Conservation (phyloP, 331 rosid genomes). For the Erythrophleum ivorense region DNA sequence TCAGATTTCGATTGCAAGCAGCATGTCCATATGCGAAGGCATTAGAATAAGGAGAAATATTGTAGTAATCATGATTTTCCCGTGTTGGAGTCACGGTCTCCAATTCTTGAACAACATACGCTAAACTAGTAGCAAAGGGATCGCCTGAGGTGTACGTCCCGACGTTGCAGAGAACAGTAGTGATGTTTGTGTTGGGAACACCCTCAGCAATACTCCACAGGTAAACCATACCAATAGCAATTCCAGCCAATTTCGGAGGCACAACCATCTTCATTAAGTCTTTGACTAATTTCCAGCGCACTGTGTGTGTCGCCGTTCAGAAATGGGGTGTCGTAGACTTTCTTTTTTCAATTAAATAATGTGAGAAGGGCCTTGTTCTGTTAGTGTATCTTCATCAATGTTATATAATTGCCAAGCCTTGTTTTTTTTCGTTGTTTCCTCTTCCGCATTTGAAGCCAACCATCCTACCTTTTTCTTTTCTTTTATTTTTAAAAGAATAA, state of each 20-base stretch:
- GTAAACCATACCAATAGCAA: conserved; percentile 32
- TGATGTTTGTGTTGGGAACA: conserved; percentile 51
- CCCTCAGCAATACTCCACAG: conserved; percentile 30
- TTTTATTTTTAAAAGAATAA: too few species aligned
- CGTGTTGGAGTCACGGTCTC: conserved; percentile 40
- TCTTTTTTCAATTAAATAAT: too few species aligned
- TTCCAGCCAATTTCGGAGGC: conserved; percentile 29
- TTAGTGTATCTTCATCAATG: background rate
- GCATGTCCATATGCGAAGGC: conserved; percentile 78
- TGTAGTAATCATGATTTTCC: conserved; percentile 46
- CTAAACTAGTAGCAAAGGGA: conserved; percentile 57
- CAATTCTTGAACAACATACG: conserved; percentile 55
- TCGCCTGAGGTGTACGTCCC: conserved; percentile 57
- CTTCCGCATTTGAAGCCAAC: background rate
- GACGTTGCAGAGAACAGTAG: conserved; percentile 56
- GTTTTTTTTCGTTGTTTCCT: background rate
- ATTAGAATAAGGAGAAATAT: conserved; percentile 78
- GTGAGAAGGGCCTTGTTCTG: background rate
- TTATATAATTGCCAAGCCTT: background rate
- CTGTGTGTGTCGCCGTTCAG: background rate
- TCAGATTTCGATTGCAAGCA: conserved; percentile 57
- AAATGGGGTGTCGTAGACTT: background rate
- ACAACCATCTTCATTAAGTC: conserved; percentile 32
- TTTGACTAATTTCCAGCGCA: background rate
- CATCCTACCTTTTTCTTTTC: background rate